These are phyloP conservation scores for Aspergillus sp. DNA, from an alignment of 2,329 filamentous ascomycete genomes.

Conservation along the genomic window DNA sequence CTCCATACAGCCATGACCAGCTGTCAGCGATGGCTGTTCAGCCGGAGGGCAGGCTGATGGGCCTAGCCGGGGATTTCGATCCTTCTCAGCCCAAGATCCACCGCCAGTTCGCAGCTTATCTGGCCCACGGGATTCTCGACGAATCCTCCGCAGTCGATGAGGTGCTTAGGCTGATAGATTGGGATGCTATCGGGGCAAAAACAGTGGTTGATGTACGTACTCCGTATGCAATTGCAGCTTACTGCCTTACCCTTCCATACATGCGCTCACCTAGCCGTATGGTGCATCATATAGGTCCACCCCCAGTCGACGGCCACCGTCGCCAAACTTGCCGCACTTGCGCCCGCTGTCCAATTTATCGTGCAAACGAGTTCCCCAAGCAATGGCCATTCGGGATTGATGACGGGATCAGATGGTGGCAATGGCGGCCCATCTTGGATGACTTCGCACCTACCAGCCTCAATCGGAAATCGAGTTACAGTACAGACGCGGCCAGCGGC, in stretches of 20 bases:
- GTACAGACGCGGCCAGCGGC: neutral
- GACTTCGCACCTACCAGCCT: neutral
- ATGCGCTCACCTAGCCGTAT: neutral
- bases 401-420: neutral
- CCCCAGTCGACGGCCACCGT: neutral
- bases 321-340: neutral
- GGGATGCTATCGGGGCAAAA: neutral
- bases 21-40: neutral
- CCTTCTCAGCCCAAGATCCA: neutral
- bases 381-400: neutral
- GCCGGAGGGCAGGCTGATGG: neutral
- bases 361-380: neutral
- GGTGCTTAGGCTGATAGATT: neutral
- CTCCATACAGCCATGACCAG: neutral
- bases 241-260: too few species aligned
- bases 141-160: neutral
- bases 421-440: neutral
- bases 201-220: neutral
- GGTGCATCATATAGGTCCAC: neutral
- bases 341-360: neutral
- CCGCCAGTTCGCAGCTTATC: slow-evolving; percentile 4
- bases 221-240: too few species aligned
- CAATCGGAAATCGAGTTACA: neutral
- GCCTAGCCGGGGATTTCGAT: neutral
- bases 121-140: neutral